phyloP scores from a whole-genome alignment of 2,329 filamentous ascomycete species.

The Trichoderma pleuroti region DNA sequence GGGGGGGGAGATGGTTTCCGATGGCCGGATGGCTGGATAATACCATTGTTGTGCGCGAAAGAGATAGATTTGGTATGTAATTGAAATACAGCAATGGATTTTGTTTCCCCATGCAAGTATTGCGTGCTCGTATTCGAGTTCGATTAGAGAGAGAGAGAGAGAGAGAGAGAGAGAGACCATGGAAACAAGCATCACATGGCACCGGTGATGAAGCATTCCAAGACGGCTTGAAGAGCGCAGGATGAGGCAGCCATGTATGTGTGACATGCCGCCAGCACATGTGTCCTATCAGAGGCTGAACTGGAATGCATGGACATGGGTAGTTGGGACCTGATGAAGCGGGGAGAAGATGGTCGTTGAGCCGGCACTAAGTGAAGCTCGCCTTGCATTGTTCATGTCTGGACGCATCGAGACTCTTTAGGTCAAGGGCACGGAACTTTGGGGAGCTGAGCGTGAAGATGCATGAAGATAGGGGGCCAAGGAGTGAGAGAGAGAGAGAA shows the following conservation, averaged over 20 bases:
- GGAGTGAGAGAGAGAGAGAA: not conserved
- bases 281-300: not conserved
- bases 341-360: not conserved
- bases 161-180: not conserved
- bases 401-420: not conserved
- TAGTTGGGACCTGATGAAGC: not conserved
- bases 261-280: not conserved
- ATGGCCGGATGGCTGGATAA: not conserved
- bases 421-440: not conserved
- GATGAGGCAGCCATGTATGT: not conserved
- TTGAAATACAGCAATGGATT: not conserved
- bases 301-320: not conserved
- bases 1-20: not conserved
- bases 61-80: not conserved
- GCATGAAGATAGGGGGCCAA: not conserved
- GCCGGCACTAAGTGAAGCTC: not conserved
- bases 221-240: not conserved
- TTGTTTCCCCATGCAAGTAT: not conserved
- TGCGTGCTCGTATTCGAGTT: not conserved
- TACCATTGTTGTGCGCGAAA: not conserved
- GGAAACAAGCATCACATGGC: not conserved
- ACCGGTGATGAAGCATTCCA: not conserved
- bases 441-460: not conserved
- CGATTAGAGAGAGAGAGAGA: not conserved
- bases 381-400: not conserved